These are phyloP conservation scores for Phytophthora sp. DNA, from an alignment of 352 stramenopile genomes.

Conservation along the genomic window DNA sequence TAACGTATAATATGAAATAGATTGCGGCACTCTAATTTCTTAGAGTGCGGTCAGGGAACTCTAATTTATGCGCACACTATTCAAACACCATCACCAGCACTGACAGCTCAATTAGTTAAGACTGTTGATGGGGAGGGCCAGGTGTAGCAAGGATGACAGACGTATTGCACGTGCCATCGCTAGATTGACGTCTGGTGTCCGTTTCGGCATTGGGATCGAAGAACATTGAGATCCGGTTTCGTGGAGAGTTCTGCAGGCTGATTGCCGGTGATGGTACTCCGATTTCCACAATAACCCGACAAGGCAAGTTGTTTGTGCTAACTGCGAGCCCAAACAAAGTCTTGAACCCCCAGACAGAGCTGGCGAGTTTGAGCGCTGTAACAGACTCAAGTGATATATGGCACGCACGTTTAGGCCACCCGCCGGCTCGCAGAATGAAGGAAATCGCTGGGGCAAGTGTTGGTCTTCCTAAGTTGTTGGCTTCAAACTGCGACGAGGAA, in stretches of 20 bases:
- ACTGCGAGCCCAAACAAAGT: background rate
- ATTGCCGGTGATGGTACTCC: background rate
- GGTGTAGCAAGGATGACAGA: no score
- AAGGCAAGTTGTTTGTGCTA: constrained; percentile 1
- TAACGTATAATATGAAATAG: no score
- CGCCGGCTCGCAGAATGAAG: constrained; percentile 2
- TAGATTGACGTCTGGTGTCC: background rate
- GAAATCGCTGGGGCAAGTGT: background rate
- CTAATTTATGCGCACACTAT: no score
- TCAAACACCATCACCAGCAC: no score
- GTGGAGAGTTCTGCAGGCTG: background rate
- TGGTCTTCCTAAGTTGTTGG: background rate
- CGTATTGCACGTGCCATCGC: background rate
- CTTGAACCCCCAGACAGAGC: background rate
- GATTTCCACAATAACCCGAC: background rate
- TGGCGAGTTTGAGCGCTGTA: background rate
- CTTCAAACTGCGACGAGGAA: background rate
- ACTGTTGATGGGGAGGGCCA: no score
- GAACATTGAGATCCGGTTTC: constrained; percentile 1
- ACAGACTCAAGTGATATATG: background rate
- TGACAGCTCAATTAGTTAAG: no score
- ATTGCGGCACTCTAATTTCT: no score
- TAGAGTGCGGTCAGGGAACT: no score
- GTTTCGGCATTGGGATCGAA: constrained; percentile 1
- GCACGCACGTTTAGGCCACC: background rate